Percentiles rank a stretch among this genome's conserved stretches.
These are phyloP conservation scores for Candida chauliodis DNA, from an alignment of 805 yeast genomes.

Conservation along the genomic window DNA sequence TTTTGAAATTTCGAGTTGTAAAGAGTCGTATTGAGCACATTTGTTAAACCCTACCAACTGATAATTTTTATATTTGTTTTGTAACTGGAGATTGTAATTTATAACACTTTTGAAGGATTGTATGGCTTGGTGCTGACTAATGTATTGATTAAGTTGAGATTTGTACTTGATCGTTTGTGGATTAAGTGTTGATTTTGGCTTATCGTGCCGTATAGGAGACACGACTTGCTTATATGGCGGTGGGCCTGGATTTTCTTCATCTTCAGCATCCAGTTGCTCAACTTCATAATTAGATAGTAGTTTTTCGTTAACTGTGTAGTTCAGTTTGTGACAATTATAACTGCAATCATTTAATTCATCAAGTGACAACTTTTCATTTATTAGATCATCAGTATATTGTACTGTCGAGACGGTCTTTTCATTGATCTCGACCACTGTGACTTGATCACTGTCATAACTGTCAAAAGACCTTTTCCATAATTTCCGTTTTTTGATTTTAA, in stretches of 20 bases:
- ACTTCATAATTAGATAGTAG: neutral
- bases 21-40: neutral
- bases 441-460: conserved; percentile 1
- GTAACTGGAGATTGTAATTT: neutral
- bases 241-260: neutral
- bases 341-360: conserved; percentile 1
- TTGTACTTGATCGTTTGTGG: conserved; percentile 2
- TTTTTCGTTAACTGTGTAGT: neutral
- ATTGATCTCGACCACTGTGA: conserved; percentile 4
- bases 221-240: conserved; percentile 4
- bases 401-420: neutral
- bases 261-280: neutral
- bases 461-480: neutral
- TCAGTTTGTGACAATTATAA: neutral
- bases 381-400: neutral
- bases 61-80: neutral
- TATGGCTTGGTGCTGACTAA: neutral
- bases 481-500: neutral
- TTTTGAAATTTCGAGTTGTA: neutral
- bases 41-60: neutral
- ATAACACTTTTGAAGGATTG: neutral
- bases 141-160: conserved; percentile 7
- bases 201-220: neutral
- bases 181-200: neutral
- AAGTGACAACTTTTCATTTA: neutral